phyloP scores from a whole-genome alignment of 495 filamentous ascomycete species.

The Lophiostoma macrostomum region DNA sequence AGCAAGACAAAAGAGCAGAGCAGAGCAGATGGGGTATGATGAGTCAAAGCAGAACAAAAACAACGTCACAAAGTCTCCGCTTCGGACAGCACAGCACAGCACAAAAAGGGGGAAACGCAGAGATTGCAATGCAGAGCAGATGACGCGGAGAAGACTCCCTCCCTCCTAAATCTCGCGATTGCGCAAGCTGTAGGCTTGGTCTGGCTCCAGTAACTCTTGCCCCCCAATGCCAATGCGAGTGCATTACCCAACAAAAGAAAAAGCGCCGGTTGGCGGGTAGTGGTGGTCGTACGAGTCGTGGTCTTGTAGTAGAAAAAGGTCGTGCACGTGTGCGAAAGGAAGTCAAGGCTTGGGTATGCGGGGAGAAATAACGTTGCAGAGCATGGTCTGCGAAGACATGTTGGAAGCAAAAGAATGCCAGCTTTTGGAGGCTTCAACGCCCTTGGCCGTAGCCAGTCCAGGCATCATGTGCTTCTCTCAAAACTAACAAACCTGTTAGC shows the following conservation, averaged over 20 bases:
- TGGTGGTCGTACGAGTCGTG: constrained; percentile 25
- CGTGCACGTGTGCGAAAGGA: neutral
- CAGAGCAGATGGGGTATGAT: no score
- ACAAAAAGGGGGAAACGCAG: no score
- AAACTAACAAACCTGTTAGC: constrained; percentile 25
- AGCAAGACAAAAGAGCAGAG: no score
- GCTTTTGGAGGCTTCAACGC: neutral
- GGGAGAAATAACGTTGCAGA: neutral
- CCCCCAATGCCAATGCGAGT: neutral
- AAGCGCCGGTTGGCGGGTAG: neutral
- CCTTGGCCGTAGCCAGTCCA: constrained; percentile 32
- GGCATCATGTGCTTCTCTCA: constrained; percentile 34
- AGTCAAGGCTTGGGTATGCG: constrained; percentile 20
- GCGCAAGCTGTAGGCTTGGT: neutral
- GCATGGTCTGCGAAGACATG: neutral
- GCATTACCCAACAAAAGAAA: constrained; percentile 23
- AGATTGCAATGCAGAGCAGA: no score
- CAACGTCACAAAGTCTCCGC: no score
- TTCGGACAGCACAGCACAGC: no score
- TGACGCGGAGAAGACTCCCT: no score
- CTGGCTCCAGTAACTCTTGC: neutral
- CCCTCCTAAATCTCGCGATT: no score
- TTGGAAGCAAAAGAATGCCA: neutral
- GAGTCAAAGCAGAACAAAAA: no score
- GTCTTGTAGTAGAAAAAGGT: neutral